Evolutionary conservation across 1,284 basidiomycete genomes (phyloP), one percentile per base, ranked within the genome.

Genomic region (Microbotryum scabiosae): DNA sequence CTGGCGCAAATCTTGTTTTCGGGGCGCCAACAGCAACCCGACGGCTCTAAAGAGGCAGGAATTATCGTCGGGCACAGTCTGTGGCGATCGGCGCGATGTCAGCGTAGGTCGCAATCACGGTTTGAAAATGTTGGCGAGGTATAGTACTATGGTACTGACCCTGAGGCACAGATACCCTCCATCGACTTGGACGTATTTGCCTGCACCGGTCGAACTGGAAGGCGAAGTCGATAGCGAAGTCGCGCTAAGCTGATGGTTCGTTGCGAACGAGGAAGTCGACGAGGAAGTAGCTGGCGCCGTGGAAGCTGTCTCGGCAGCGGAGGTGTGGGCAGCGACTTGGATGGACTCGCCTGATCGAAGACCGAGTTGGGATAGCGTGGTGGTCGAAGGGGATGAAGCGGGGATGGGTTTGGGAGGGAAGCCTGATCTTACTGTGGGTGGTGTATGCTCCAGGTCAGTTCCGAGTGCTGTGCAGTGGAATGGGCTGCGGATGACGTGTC

Each of bases 41-140:
- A 90, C 78, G 2, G 90, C 85, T 5, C 86, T 87, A 77, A 96
- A 97, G 44, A 97, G 78, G 75, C 92, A 97, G 4, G 89, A 88
- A 69, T 70, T 68, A 59, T 71, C 66, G 56, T 71, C 69, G 14
- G 71, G 69, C 2, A 71, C 67, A 18, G 69, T 65, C 59, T 68
- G 47, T 6, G 21, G 21, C 2, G 3, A 21, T 23, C 20, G 36
- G 36, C 25, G n/a, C n/a, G 14, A n/a, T 28, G 16, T 16, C 25
- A 18, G 36, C 10, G 5, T 5, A 20, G 36, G 25, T 20, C 9
- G 28, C 10, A 26, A 51, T 16, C 20, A 30, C 28, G 10, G 23
- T 12, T 41, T 18, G 14, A 18, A 16, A 12, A 18, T 12, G 0
- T 16, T 41, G 2, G 16, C 14, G 4, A 16, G 10, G 12, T 16